phyloP scores from a whole-genome alignment of 2,329 filamentous ascomycete species.

The Arthrobotrys pseudoclavata region DNA sequence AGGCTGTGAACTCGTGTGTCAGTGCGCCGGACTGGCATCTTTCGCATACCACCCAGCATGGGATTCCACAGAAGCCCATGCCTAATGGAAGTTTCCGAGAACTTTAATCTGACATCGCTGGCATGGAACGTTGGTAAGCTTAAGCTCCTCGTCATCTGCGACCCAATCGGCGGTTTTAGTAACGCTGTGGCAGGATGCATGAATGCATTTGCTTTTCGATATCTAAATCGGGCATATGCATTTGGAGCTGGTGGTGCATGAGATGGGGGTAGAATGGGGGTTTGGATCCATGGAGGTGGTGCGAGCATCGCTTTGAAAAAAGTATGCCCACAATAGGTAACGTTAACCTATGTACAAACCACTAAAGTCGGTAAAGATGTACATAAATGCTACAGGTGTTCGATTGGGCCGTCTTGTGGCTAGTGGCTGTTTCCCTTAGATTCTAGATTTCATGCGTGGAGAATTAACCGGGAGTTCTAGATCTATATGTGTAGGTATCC shows the following conservation, averaged over 20 bases:
- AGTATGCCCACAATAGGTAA: background rate
- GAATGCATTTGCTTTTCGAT: constrained; percentile 9
- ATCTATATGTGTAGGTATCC: background rate
- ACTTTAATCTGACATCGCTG: constrained; percentile 42
- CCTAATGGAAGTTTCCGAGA: constrained; percentile 1
- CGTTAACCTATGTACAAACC: background rate
- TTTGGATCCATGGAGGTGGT: background rate
- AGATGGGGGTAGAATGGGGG: background rate
- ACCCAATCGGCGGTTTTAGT: constrained; percentile 27
- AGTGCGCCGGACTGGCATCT: background rate
- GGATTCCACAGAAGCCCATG: constrained; percentile 33
- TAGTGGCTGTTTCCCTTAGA: background rate
- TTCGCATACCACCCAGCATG: constrained; percentile 34
- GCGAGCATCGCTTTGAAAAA: background rate
- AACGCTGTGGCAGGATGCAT: background rate
- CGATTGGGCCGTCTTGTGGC: too few relatives aligned
- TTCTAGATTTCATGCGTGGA: background rate
- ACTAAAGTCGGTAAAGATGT: background rate
- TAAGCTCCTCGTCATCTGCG: background rate
- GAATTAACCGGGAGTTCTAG: background rate
- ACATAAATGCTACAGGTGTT: background rate
- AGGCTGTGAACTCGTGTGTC: background rate
- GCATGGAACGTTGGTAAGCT: background rate
- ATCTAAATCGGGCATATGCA: background rate
- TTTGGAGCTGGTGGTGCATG: background rate